A percentile compares a stretch with the other conserved stretches of the same genome.
Conservation (phyloP, 345 rosid species). For the Eucalyptus pauciflora region DNA sequence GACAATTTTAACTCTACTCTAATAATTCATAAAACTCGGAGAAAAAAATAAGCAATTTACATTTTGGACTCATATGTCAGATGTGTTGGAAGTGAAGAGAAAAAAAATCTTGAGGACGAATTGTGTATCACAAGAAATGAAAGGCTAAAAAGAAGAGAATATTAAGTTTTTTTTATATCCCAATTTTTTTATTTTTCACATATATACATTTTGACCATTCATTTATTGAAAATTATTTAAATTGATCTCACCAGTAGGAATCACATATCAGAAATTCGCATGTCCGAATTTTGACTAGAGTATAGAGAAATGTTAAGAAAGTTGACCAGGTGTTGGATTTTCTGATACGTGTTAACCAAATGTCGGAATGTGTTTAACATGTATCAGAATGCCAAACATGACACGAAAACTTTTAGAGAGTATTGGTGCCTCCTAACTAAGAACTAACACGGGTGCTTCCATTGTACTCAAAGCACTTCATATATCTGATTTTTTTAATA, state of each 20-base stretch:
- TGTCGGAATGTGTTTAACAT: accelerated
- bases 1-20: no score
- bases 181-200: accelerated
- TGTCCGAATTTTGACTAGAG: accelerated
- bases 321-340: accelerated
- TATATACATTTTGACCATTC: accelerated
- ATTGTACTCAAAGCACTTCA: no score
- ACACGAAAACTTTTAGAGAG: accelerated
- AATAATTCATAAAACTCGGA: no score
- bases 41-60: no score
- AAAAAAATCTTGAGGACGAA: accelerated
- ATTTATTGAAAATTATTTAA: no score
- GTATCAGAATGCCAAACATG: accelerated
- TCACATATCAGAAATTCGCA: accelerated
- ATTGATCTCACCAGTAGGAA: accelerated
- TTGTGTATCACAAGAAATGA: accelerated
- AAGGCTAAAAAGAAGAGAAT: accelerated
- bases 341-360: accelerated
- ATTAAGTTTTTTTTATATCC: no score
- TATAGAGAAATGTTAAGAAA: accelerated
- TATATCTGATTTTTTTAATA: no score
- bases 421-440: accelerated
- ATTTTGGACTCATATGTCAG: accelerated
- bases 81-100: accelerated
- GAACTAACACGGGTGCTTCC: accelerated